Evolutionary conservation across 2,329 filamentous ascomycete genomes (phyloP).

Genomic region (Chalara sp.): DNA sequence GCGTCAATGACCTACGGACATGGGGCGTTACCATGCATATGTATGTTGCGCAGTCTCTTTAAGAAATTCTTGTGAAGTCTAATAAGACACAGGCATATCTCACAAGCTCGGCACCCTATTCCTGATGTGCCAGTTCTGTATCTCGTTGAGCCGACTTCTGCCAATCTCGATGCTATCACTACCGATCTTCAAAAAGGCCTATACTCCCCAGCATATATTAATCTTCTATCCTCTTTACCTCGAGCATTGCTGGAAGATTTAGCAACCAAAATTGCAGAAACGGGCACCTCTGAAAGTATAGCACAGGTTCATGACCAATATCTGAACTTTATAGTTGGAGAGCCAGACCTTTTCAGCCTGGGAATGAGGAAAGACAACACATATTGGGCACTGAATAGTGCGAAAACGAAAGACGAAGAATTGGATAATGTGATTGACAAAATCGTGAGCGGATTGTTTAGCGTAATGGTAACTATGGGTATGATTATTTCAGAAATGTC

Average conservation of each 20-base stretch:
- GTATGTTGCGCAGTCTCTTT: constrained; percentile 40
- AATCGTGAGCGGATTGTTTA: constrained; percentile 95
- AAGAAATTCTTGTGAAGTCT: neutral
- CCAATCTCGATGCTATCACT: constrained; percentile 78
- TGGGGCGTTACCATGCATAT: constrained; percentile 97
- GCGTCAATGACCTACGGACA: constrained; percentile 84
- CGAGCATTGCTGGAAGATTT: constrained; percentile 91
- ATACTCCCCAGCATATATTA: constrained; percentile 91
- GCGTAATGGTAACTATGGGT: constrained; percentile 98
- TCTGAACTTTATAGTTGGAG: constrained; percentile 92
- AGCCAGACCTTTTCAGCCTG: constrained; percentile 91
- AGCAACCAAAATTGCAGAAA: constrained; percentile 75
- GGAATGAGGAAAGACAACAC: constrained; percentile 86
- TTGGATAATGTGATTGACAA: constrained; percentile 82
- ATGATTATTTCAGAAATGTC: constrained; percentile 22
- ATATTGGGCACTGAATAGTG: constrained; percentile 95
- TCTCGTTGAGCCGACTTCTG: constrained; percentile 78
- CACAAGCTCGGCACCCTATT: constrained; percentile 76
- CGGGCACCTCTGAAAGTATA: constrained; percentile 82
- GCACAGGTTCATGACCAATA: constrained; percentile 95
- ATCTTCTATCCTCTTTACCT: constrained; percentile 91
- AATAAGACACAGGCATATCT: constrained; percentile 58
- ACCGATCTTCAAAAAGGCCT: constrained; percentile 79
- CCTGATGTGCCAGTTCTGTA: constrained; percentile 96
- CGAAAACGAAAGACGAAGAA: constrained; percentile 81